Percentiles rank a stretch among this genome's conserved stretches.
Conservation (phyloP, 1,284 basidiomycete genomes). For the Tylopilus sp. region DNA sequence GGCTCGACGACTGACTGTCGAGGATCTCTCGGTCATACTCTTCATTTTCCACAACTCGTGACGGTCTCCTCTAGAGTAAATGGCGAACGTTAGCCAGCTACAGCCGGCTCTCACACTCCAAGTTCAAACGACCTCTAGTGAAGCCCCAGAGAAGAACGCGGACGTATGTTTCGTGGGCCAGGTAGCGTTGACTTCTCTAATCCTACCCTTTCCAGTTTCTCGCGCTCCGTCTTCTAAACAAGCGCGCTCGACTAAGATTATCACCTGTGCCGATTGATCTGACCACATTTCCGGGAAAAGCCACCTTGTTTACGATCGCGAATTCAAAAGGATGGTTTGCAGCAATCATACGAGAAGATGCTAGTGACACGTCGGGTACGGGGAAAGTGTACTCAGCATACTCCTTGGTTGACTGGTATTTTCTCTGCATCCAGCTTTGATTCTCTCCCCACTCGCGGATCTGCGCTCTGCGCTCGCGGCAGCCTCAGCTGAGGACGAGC, state of each 20-base stretch:
- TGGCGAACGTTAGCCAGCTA: constrained; percentile 40
- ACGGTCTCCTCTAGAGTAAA: constrained; percentile 2
- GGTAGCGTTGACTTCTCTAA: constrained; percentile 2
- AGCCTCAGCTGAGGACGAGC: constrained; percentile 36
- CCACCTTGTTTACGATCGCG: constrained; percentile 51
- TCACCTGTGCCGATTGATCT: constrained; percentile 49
- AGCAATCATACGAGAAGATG: constrained; percentile 42
- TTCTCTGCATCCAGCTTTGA: constrained; percentile 42
- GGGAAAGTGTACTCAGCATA: constrained; percentile 1
- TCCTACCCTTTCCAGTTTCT: constrained; percentile 39
- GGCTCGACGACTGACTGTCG: background rate
- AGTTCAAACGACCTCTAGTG: constrained; percentile 33
- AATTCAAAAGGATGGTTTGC: constrained; percentile 65
- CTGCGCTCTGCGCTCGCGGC: constrained; percentile 48
- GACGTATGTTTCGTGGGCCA: constrained; percentile 34
- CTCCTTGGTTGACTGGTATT: background rate
- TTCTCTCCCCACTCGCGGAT: constrained; percentile 54
- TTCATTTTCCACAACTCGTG: background rate
- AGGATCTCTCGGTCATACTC: background rate
- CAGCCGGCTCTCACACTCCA: constrained; percentile 32
- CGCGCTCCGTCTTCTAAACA: constrained; percentile 49
- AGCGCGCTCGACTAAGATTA: constrained; percentile 56
- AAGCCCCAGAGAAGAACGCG: constrained; percentile 42
- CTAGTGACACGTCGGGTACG: constrained; percentile 38
- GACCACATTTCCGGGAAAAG: constrained; percentile 38